Percentiles rank a stretch among this genome's conserved stretches.
Conservation (phyloP, 805 yeast species). For the Nematodospora valgi region DNA sequence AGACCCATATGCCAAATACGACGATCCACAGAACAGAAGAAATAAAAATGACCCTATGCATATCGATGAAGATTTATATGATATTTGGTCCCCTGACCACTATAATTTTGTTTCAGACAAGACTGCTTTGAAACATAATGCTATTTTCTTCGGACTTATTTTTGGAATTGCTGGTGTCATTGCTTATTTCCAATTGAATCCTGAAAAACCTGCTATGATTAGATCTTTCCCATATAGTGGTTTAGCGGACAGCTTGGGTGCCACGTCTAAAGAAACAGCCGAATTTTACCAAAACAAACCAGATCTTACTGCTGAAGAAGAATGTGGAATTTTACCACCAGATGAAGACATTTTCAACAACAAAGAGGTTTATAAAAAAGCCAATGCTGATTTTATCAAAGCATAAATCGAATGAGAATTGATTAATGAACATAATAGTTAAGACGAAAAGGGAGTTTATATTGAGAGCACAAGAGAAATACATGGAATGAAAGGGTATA, state of each 20-base stretch:
- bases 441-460: too few relatives aligned
- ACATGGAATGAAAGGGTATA: too few relatives aligned
- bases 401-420: too few relatives aligned
- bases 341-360: constrained; percentile 26
- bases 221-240: constrained; percentile 76
- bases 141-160: constrained; percentile 42
- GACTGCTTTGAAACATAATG: constrained; percentile 58
- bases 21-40: constrained; percentile 78
- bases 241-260: constrained; percentile 71
- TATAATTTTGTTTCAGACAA: constrained; percentile 56
- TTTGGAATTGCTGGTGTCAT: constrained; percentile 43
- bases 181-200: constrained; percentile 48
- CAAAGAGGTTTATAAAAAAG: constrained; percentile 29
- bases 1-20: constrained; percentile 71
- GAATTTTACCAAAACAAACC: constrained; percentile 40
- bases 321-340: constrained; percentile 32
- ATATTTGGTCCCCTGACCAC: constrained; percentile 85
- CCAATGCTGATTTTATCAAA: constrained; percentile 37
- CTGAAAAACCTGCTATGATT: constrained; percentile 70
- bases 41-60: constrained; percentile 71
- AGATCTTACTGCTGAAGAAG: constrained; percentile 35
- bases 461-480: too few relatives aligned
- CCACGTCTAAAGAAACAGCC: constrained; percentile 45
- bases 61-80: constrained; percentile 68
- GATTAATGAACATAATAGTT: too few relatives aligned